Evolutionary conservation across 1,284 basidiomycete species (phyloP).

Genomic region (Macrocystidia cucumis): DNA sequence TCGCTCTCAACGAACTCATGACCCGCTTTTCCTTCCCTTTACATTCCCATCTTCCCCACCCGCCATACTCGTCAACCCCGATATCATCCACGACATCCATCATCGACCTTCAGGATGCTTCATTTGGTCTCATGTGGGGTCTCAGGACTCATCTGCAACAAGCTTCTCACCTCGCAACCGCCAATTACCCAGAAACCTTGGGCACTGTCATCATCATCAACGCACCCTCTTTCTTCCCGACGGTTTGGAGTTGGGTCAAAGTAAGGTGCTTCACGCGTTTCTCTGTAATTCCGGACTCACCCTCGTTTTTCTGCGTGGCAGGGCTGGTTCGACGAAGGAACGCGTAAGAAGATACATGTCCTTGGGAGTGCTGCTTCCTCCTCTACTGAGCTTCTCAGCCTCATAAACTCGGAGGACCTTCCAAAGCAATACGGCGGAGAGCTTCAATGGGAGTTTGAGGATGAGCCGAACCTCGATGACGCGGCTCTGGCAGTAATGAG

Average conservation of each 20-base stretch:
- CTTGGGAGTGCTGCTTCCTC: slow-evolving; percentile 49
- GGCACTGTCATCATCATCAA: slow-evolving; percentile 62
- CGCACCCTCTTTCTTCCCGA: slow-evolving; percentile 70
- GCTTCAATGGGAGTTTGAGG: slow-evolving; percentile 58
- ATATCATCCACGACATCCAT: slow-evolving; percentile 64
- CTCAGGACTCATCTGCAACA: slow-evolving; percentile 66
- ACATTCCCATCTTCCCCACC: slow-evolving; percentile 56
- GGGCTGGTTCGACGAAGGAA: slow-evolving; percentile 74
- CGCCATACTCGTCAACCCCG: slow-evolving; percentile 41
- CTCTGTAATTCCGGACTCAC: neutral
- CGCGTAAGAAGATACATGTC: slow-evolving; percentile 64
- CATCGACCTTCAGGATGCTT: slow-evolving; percentile 60
- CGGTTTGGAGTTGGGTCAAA: slow-evolving; percentile 76
- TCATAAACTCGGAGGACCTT: slow-evolving; percentile 50
- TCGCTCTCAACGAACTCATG: slow-evolving; percentile 60
- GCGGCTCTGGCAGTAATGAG: slow-evolving; percentile 30
- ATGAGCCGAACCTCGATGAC: slow-evolving; percentile 53
- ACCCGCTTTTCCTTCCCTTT: slow-evolving; percentile 54
- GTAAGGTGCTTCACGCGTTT: slow-evolving; percentile 22
- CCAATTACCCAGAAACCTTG: slow-evolving; percentile 74
- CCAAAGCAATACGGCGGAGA: slow-evolving; percentile 63
- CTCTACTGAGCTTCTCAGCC: slow-evolving; percentile 36
- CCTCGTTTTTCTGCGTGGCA: slow-evolving; percentile 8
- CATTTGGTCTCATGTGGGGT: slow-evolving; percentile 58
- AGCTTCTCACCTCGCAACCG: slow-evolving; percentile 64